These are phyloP conservation scores for Melampsora americana DNA, from an alignment of 1,284 basidiomycete genomes.

Conservation along the genomic window DNA sequence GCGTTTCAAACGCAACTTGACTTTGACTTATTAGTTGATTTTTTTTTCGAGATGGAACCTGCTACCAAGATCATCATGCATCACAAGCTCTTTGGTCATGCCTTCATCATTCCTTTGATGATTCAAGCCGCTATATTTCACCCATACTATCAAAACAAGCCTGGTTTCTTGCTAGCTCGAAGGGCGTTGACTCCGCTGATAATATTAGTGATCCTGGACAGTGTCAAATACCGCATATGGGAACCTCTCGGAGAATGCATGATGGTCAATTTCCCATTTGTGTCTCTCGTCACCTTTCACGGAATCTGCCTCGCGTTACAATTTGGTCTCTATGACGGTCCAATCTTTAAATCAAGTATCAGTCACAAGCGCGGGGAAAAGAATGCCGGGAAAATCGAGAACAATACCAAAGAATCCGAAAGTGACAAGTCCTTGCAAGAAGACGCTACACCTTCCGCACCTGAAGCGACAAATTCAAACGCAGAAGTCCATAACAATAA, in stretches of 20 bases:
- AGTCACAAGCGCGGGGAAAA: too few relatives aligned
- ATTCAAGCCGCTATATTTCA: constrained; percentile 41
- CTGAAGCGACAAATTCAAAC: too few relatives aligned
- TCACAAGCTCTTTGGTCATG: constrained; percentile 33
- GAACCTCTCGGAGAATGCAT: constrained; percentile 33
- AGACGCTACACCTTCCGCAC: too few relatives aligned
- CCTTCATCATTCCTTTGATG: constrained; percentile 25
- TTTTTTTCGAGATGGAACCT: too few relatives aligned
- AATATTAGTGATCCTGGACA: constrained; percentile 25
- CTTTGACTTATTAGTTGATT: too few relatives aligned
- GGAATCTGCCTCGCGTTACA: constrained; percentile 31
- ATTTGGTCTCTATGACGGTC: constrained; percentile 30
- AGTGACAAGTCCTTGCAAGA: too few relatives aligned
- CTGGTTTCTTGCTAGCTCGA: constrained; percentile 13
- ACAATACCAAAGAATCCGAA: too few relatives aligned
- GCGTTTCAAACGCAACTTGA: too few relatives aligned
- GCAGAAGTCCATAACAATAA: too few relatives aligned
- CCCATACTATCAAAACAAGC: constrained; percentile 39
- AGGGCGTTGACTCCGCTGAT: constrained; percentile 20
- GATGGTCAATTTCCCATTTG: constrained; percentile 31
- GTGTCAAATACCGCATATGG: constrained; percentile 30
- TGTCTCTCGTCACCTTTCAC: constrained; percentile 38
- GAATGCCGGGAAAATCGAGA: too few relatives aligned
- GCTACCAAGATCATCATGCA: not conserved
- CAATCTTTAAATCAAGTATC: constrained; percentile 9